Evolutionary conservation across 176 grass and related monocot genomes (phyloP), one percentile per base, ranked within the genome.

Genomic region (Aegilops tauschii): DNA sequence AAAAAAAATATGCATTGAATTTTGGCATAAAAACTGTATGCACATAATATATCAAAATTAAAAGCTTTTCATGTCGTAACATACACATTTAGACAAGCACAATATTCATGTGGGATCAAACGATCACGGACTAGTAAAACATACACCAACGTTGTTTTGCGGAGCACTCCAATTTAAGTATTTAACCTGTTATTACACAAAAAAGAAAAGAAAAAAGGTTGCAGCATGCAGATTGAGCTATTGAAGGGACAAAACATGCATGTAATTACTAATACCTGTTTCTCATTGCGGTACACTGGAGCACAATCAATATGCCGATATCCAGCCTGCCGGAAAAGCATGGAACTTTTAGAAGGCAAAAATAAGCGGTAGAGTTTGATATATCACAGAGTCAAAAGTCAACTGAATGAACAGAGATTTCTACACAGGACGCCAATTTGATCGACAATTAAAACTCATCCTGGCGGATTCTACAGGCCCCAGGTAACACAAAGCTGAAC

Each of bases 271-370:
- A 52, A 3, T 92, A 88, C 93, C 90, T 95, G 90, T 54, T 95
- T 88, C 73, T 95, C 93, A 32, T 95, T 95, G 30, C 30, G 0
- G 84, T 95, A 95, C 58, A 29, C 85, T 82, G 78, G 72, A 42
- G 90, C 90, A 86, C 87, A 94, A 40, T 94, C 93, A 49, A 94
- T 88, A 86, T 94, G 93, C 45, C 93, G 86, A 86, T 92, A 95
- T 4, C 90, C 93, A 86, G 82, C 88, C 88, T 95, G 63, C 10
- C 59, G 49, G 4, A 71, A 63, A 56, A 65, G 9, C 20, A 83
- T 40, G 44, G 68, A 86, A 28, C 59, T 78, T 58, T 67, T 82
- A 85, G 28, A 50, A 25, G 11, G 34, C 30, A 62, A n/a, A 42
- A 64, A 61, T 44, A 69, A 47, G 44, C 3, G 44, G 4, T 47